A percentile compares a stretch with the other conserved stretches of the same genome.
Evolutionary conservation across 129 eudicot genomes (phyloP).

Genomic region (Artemisia annua): DNA sequence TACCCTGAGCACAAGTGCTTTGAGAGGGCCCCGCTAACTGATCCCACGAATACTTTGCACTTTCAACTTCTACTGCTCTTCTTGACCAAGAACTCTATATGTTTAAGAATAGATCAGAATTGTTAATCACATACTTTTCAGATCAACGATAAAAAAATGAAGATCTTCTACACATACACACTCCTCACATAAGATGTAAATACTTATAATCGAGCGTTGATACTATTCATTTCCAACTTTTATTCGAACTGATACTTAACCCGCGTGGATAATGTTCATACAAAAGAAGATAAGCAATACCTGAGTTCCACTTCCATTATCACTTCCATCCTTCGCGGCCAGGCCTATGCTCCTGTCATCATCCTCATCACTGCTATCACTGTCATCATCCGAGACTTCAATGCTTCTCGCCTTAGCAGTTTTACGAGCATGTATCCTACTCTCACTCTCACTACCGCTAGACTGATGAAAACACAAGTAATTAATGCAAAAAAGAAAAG

Average conservation of each 20-base stretch:
- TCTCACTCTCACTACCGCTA: constrained; percentile 70
- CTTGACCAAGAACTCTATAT: constrained; percentile 80
- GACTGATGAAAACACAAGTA: constrained; percentile 44
- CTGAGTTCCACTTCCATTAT: constrained; percentile 74
- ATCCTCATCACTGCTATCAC: constrained; percentile 42
- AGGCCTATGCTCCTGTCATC: constrained; percentile 50
- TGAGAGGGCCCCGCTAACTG: constrained; percentile 50
- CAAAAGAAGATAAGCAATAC: constrained; percentile 27
- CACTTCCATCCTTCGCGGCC: constrained; percentile 63
- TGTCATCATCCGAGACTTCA: constrained; percentile 45
- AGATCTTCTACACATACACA: background rate
- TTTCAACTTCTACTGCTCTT: constrained; percentile 65
- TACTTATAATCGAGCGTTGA: background rate
- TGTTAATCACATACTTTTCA: background rate
- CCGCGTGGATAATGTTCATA: background rate
- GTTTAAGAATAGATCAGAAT: constrained; percentile 12
- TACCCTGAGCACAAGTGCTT: constrained; percentile 65
- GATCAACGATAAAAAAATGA: background rate
- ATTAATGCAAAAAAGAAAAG: constrained; percentile 23
- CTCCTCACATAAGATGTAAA: constrained; percentile 3
- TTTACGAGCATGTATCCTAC: constrained; percentile 49
- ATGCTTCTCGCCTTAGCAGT: constrained; percentile 40
- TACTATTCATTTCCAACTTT: background rate
- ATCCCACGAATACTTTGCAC: constrained; percentile 49
- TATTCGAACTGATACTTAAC: background rate